A percentile compares a stretch with the other conserved stretches of the same genome.
phyloP scores from a whole-genome alignment of 2,329 filamentous ascomycete genomes.

The Alternaria brassicicola region DNA sequence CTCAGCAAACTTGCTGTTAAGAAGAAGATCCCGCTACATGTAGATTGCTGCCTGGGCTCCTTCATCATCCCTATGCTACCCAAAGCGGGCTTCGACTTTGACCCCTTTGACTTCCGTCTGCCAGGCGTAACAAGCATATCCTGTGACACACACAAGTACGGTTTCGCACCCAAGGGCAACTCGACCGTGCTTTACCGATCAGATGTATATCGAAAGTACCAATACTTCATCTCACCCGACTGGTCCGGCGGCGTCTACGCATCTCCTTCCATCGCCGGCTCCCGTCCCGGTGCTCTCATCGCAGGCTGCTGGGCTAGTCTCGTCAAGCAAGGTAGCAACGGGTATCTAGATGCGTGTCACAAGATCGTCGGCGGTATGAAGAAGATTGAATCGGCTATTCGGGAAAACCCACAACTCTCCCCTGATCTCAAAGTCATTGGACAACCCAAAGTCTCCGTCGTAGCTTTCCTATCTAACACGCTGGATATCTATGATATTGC shows the following conservation, averaged over 20 bases:
- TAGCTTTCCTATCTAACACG: conserved; percentile 83
- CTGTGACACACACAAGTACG: conserved; percentile 98
- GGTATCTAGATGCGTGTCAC: conserved; percentile 85
- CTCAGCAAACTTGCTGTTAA: conserved; percentile 82
- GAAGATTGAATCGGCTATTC: conserved; percentile 76
- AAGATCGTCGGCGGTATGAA: conserved; percentile 87
- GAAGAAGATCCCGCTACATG: conserved; percentile 84
- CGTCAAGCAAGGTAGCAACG: conserved; percentile 84
- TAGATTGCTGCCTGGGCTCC: conserved; percentile 96
- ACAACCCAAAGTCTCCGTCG: conserved; percentile 84
- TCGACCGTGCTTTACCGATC: conserved; percentile 90
- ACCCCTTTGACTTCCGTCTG: conserved; percentile 90
- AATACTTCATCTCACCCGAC: conserved; percentile 95
- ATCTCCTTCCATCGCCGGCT: conserved; percentile 88
- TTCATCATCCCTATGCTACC: conserved; percentile 93
- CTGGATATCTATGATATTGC: conserved; percentile 94
- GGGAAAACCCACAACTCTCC: conserved; percentile 69
- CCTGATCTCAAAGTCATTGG: conserved; percentile 81
- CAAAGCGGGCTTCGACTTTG: conserved; percentile 88
- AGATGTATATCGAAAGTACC: conserved; percentile 77
- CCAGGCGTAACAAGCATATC: conserved; percentile 94
- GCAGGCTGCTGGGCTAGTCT: conserved; percentile 94
- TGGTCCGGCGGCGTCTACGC: conserved; percentile 98
- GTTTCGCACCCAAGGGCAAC: conserved; percentile 97
- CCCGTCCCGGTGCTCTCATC: conserved; percentile 89